Base-by-base conservation (phyloP, 495 filamentous ascomycete genomes). In the Letharia lupina region DNA sequence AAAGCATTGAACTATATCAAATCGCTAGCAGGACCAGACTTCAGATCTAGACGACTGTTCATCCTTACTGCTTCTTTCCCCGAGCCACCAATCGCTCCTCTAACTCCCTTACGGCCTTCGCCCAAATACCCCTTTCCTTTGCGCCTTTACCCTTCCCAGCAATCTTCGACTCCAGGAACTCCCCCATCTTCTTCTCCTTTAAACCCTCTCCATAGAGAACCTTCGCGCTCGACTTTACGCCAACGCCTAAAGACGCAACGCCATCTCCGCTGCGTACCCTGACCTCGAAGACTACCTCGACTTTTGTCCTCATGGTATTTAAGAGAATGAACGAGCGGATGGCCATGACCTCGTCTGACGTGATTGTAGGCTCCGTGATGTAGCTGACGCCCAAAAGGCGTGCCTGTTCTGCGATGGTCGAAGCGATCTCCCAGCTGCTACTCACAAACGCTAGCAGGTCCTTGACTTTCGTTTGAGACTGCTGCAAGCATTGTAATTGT, bases 201-300 rank as follows among this genome's bases (percentile, higher is more conserved):
- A 88, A 87, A 63, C 75, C 76, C 71, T 90, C 87, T 1, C 88
- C 88, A 74, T 91, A 91, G 10, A 84, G 79, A 4, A 89, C 83
- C 61, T 72, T 75, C 2, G 80, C 87, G 44, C 73, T 75, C 1
- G 74, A 63, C 41, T 65, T 70, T 5, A 80, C 72, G 23, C 70
- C 61, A 2, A 77, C 68, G 13, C 73, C 70, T 41, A 79, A 66
- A 39, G 79, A 78, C 35, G 65, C 62, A 10, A 83, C 73, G 1
- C 70, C 73, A 7, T 61, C 69, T 54, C 63, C 65, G 23, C 59
- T 61, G 7, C 61, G 62, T n/a, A 84, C 77, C n/a, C 76, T 77
- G 45, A 87, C 60, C 35, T 80, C 77, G 44, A 90, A 78, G 9
- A 65, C 68, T 1, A 86, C 77, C 65, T 83, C 79, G 1, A 91